Conservation (phyloP, 169 alveolate genomes). For the Pseudocohnilembus persalinus region DNA sequence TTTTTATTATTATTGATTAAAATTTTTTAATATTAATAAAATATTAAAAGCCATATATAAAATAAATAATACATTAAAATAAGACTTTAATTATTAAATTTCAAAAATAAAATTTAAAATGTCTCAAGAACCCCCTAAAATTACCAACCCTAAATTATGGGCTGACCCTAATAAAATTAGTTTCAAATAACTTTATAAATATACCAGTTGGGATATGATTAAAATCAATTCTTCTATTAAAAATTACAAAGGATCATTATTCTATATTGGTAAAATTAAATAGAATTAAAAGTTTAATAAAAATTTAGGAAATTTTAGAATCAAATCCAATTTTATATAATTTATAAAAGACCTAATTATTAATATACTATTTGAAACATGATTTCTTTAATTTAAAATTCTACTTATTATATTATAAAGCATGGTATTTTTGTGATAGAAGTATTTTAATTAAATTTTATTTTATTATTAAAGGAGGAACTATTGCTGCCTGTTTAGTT, state of each 20-base stretch:
- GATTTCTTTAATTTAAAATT: no score
- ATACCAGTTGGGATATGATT: constrained; percentile 19
- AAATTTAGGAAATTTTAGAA: background rate
- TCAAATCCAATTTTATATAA: background rate
- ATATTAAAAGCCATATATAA: background rate
- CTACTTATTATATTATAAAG: no score
- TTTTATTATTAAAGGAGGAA: background rate
- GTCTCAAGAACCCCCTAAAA: constrained; percentile 21
- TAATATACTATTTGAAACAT: no score
- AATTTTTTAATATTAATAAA: no score
- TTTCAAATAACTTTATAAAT: constrained; percentile 17
- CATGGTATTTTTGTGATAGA: no score
- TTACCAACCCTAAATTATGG: constrained; percentile 26
- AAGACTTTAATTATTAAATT: no score
- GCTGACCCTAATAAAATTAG: constrained; percentile 17
- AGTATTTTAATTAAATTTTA: background rate
- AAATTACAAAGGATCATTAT: constrained; percentile 15
- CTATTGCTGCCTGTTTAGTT: constrained; percentile 13
- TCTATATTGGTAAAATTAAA: constrained; percentile 14
- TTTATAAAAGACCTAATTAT: background rate
- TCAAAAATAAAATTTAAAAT: background rate
- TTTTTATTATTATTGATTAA: no score
- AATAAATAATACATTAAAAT: background rate
- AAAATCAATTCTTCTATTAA: constrained; percentile 18
- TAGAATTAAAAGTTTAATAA: background rate